Base-by-base conservation (phyloP, 768 basidiomycete genomes). In the Tephrocybe sp. region DNA sequence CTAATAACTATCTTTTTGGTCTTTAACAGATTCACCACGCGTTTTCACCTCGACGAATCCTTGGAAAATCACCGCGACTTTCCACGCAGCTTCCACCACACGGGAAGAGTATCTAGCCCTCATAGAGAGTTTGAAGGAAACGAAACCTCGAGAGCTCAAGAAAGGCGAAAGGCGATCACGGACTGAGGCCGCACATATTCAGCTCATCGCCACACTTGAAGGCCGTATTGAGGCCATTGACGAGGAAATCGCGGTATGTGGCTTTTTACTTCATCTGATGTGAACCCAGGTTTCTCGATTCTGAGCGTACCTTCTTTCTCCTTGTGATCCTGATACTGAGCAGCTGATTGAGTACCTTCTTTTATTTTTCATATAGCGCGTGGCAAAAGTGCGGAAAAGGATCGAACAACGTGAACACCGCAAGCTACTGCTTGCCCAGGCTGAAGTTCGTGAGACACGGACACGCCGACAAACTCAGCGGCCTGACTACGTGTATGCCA, bases 21-120 rank as follows among this genome's bases (percentile, higher is more conserved):
- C 55, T 51, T 54, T 66, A 62, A 34, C 39, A 93, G 91, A 90
- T 73, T 93, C 92, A 41, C 89, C 91, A 21, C 83, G 92, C 53
- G 70, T 93, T 46, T 94, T 90, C 62, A 72, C 80, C 33, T 93
- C 91, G 28, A 89, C 88, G 12, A 94, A 94, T 67, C 92, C 92
- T 18, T 94, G 90, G 90, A 94, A 93, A 72, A 85, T 85, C 37
- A 82, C 85, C 8, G 85, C 89, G 26, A 85, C 86, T 14, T 88
- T 93, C 61, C 77, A 84, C 59, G 76, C 85, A 10, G 68, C 87
- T 46, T 80, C 88, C 12, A 85, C 87, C 3, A 85, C 88, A 12
- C 77, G 78, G 39, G 84, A 84, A 44, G 89, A 93, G 63, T 93
- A 92, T 61, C 49, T 83, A n/a, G 73, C 71, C 4, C 64, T 82